These are phyloP conservation scores for Stentor coeruleus DNA, from an alignment of 73 alveolate genomes.

Conservation along the genomic window DNA sequence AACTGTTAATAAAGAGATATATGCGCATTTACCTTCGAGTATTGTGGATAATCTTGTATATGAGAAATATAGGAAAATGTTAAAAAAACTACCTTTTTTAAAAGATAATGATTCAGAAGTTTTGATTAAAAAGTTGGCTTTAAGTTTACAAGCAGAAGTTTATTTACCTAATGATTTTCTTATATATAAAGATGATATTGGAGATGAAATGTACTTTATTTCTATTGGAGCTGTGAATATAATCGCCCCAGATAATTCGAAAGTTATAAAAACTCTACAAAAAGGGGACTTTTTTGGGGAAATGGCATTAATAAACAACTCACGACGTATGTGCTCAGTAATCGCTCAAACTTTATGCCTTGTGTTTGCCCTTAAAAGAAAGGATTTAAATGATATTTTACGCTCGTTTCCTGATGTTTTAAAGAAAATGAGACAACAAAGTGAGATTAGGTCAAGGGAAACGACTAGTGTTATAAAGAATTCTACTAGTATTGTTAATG, in stretches of 20 bases:
- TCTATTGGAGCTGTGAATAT: conserved; percentile 49
- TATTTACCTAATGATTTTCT: conserved; percentile 60
- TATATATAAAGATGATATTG: conserved; percentile 46
- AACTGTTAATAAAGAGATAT: background rate
- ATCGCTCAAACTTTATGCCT: conserved; percentile 55
- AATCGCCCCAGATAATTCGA: conserved; percentile 45
- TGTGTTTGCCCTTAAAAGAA: conserved; percentile 35
- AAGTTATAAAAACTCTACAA: conserved; percentile 38
- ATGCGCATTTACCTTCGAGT: conserved; percentile 7
- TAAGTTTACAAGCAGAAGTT: conserved; percentile 28
- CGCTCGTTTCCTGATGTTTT: conserved; percentile 37
- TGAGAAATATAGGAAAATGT: background rate
- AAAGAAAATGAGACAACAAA: background rate
- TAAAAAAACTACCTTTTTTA: conserved; percentile 14
- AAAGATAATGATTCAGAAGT: background rate
- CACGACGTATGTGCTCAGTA: conserved; percentile 42
- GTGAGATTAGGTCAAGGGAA: background rate
- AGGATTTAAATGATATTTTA: conserved; percentile 37
- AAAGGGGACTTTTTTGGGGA: conserved; percentile 59
- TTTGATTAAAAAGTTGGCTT: background rate
- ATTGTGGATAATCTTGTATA: background rate
- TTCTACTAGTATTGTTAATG: background rate
- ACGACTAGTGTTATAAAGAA: background rate
- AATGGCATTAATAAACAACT: conserved; percentile 49
- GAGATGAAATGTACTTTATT: conserved; percentile 69